Conservation (phyloP, 306 rosid species). For the Cucurbita moschata region DNA sequence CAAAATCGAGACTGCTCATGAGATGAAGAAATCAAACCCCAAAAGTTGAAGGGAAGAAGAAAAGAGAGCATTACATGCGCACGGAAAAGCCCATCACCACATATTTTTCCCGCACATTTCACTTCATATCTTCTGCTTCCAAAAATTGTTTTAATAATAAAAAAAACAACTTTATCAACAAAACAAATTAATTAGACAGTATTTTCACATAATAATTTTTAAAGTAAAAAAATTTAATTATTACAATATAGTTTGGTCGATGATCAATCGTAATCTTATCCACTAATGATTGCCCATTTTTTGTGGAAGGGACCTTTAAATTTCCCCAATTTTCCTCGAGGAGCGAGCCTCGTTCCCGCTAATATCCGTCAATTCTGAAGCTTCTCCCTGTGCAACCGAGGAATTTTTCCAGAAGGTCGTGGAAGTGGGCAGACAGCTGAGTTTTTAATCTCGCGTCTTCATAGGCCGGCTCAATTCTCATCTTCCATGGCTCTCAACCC, state of each 20-base stretch:
- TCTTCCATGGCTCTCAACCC: conserved; percentile 73
- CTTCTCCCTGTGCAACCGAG: not conserved
- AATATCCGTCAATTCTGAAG: not conserved
- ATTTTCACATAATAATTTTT: no score
- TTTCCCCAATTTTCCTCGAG: not conserved
- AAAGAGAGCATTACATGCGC: not conserved
- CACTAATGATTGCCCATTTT: not conserved
- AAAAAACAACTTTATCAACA: no score
- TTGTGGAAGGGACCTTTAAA: not conserved
- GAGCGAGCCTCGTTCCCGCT: not conserved
- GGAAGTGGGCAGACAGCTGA: not conserved
- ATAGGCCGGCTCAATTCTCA: not conserved
- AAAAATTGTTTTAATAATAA: no score
- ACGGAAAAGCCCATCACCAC: conserved; percentile 43
- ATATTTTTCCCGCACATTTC: conserved; percentile 9
- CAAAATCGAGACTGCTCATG: not conserved
- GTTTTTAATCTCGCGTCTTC: not conserved
- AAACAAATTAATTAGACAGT: no score
- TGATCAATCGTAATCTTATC: not conserved
- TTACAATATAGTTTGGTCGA: no score
- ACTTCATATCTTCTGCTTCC: conserved; percentile 12
- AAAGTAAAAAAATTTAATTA: no score
- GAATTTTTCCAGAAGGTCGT: not conserved
- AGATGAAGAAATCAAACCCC: not conserved
- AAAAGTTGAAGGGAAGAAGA: not conserved